Evolutionary conservation across 1,139 yeast species (phyloP), one percentile per base, ranked within the genome.

Genomic region (Saccharomyces hybrid): DNA sequence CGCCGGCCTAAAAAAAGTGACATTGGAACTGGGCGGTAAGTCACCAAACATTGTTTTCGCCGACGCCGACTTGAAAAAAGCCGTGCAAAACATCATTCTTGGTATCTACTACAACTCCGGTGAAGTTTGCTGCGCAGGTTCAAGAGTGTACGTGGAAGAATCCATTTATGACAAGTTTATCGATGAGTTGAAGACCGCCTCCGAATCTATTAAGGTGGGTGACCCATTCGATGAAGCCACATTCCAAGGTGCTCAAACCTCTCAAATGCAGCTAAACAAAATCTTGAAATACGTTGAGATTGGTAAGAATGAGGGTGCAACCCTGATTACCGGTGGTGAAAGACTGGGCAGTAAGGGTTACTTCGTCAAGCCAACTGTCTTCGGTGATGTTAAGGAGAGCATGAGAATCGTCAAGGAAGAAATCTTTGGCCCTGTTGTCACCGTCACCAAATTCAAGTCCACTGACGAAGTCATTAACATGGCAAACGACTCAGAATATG

Each of bases 361-460:
- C 75, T 85, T 81, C 64, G 71, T 85, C 58, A 75, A 79, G 69
- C 90, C 91, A 70, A 85, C 91, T 49, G 77, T 85, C 57, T 84
- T 85, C 63, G 78, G 82, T 60, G 82, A 83, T 65, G 88, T 83
- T 58, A 73, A 70, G 47, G 84, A 80, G 65, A 75, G 78, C 61
- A 82, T 82, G 85, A 73, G 72, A 66, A 83, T 85, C 65, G 83
- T 82, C 59, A 78, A 74, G 67, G 91, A 86, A 62, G 93, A 86
- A 69, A 81, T 82, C 63, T 82, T 82, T 58, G 86, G 86, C 55
- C 86, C 86, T 31, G 83, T 82, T 56, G 79, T 81, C 54, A 78
- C 84, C 47, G 73, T 81, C 55, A 70, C 79, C 60, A 81, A 80
- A 70, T 82, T 82, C 68, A 73, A 71, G 62, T 74, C 78, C 52